These are phyloP conservation scores for Cicer bijugum DNA, from an alignment of 306 rosid genomes.

Conservation along the genomic window DNA sequence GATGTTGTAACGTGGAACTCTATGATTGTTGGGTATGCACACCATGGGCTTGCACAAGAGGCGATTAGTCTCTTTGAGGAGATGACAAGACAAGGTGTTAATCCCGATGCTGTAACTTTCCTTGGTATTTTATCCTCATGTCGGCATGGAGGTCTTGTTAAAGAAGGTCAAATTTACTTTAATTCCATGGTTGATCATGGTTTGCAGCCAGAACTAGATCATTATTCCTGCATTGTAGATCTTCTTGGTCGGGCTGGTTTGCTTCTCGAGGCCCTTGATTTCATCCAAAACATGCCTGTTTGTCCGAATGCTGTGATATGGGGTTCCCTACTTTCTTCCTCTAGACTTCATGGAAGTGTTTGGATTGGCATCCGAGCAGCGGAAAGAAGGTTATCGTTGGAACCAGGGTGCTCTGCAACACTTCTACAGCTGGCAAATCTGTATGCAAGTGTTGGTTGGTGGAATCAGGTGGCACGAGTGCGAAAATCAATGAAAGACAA, in stretches of 20 bases:
- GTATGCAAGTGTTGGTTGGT: slow-evolving; percentile 71
- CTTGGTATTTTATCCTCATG: slow-evolving; percentile 78
- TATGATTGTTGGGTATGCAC: slow-evolving; percentile 84
- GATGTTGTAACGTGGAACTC: slow-evolving; percentile 86
- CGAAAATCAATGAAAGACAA: slow-evolving; percentile 74
- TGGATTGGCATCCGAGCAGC: slow-evolving; percentile 80
- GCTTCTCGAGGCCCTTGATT: slow-evolving; percentile 64
- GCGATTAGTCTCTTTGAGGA: slow-evolving; percentile 68
- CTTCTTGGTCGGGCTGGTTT: slow-evolving; percentile 89
- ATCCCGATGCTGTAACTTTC: slow-evolving; percentile 73
- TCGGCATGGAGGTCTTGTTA: slow-evolving; percentile 75
- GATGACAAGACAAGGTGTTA: slow-evolving; percentile 58
- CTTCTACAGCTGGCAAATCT: slow-evolving; percentile 71
- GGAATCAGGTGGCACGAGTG: slow-evolving; percentile 62
- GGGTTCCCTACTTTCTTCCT: slow-evolving; percentile 84
- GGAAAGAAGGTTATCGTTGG: slow-evolving; percentile 64
- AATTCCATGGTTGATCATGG: slow-evolving; percentile 67
- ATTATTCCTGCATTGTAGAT: slow-evolving; percentile 76
- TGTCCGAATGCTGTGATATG: slow-evolving; percentile 76
- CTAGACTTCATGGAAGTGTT: slow-evolving; percentile 71
- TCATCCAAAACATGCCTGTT: slow-evolving; percentile 72
- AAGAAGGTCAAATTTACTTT: slow-evolving; percentile 69
- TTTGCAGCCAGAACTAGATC: slow-evolving; percentile 72
- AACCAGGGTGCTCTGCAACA: slow-evolving; percentile 73
- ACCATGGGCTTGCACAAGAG: slow-evolving; percentile 66